Conservation (phyloP, 345 rosid species). For the Eucalyptus rudis region DNA sequence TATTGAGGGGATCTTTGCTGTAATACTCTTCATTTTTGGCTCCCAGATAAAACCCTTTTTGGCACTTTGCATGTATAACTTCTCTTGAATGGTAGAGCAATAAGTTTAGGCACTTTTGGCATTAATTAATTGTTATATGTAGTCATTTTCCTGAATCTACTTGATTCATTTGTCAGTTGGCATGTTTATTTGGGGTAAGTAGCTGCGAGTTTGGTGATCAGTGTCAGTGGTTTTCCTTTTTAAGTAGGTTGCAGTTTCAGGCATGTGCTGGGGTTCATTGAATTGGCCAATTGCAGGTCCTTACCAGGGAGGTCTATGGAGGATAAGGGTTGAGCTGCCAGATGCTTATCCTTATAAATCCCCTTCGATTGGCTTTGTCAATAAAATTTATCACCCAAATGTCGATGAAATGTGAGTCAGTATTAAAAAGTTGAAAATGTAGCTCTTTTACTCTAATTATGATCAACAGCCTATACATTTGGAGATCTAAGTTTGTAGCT, state of each 20-base stretch:
- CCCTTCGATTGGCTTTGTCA: conserved; percentile 90
- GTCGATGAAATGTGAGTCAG: conserved; percentile 91
- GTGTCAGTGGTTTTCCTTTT: neutral
- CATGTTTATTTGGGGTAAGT: neutral
- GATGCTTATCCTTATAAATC: conserved; percentile 99
- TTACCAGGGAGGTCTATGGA: conserved; percentile 92
- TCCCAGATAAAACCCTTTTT: neutral
- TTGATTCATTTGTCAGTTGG: neutral
- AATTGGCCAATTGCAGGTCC: conserved; percentile 33
- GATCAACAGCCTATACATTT: neutral
- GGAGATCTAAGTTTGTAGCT: neutral
- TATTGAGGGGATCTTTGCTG: neutral
- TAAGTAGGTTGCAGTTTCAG: neutral
- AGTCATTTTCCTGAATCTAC: neutral
- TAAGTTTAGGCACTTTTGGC: neutral
- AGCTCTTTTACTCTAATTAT: neutral
- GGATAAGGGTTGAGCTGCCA: conserved; percentile 91
- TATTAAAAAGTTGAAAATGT: neutral
- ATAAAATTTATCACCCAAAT: conserved; percentile 96
- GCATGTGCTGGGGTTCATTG: neutral
- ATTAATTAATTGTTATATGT: neutral
- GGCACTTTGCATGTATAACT: neutral
- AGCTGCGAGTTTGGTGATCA: neutral
- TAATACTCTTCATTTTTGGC: neutral
- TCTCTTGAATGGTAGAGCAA: neutral